A percentile compares a stretch with the other conserved stretches of the same genome.
Conservation (phyloP, 768 basidiomycete genomes). For the Termitomyces sp. region DNA sequence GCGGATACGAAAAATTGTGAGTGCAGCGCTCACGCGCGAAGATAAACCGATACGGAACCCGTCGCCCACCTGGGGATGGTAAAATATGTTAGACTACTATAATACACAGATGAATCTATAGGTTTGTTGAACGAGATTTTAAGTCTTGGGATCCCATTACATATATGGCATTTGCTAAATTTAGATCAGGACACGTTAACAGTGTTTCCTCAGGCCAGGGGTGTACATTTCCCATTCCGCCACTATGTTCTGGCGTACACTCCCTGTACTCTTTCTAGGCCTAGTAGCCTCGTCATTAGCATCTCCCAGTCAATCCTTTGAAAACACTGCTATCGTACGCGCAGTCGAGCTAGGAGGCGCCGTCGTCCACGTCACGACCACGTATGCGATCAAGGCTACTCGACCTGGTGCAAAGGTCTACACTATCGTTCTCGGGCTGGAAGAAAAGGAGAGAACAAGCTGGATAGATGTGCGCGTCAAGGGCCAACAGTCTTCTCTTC, state of each 20-base stretch:
- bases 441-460: slow-evolving; percentile 65
- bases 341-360: slow-evolving; percentile 89
- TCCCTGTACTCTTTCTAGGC: slow-evolving; percentile 45
- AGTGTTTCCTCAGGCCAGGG: slow-evolving; percentile 25
- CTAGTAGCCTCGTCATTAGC: slow-evolving; percentile 35
- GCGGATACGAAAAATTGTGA: slow-evolving; percentile 74
- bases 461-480: slow-evolving; percentile 83
- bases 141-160: neutral
- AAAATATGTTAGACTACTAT: slow-evolving; percentile 22
- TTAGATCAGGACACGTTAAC: slow-evolving; percentile 27
- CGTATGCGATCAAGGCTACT: slow-evolving; percentile 78
- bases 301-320: slow-evolving; percentile 53
- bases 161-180: slow-evolving; percentile 18
- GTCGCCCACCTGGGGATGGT: slow-evolving; percentile 77
- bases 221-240: slow-evolving; percentile 8
- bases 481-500: slow-evolving; percentile 55
- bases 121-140: neutral
- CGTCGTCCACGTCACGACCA: slow-evolving; percentile 84
- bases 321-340: slow-evolving; percentile 87
- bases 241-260: slow-evolving; percentile 41
- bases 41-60: slow-evolving; percentile 77
- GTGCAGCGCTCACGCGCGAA: slow-evolving; percentile 76
- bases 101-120: neutral
- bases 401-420: slow-evolving; percentile 59
- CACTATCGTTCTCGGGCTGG: slow-evolving; percentile 59